Evolutionary conservation across 192 early-diverging fungal species (phyloP).

Genomic region (Funneliformis geosporum): DNA sequence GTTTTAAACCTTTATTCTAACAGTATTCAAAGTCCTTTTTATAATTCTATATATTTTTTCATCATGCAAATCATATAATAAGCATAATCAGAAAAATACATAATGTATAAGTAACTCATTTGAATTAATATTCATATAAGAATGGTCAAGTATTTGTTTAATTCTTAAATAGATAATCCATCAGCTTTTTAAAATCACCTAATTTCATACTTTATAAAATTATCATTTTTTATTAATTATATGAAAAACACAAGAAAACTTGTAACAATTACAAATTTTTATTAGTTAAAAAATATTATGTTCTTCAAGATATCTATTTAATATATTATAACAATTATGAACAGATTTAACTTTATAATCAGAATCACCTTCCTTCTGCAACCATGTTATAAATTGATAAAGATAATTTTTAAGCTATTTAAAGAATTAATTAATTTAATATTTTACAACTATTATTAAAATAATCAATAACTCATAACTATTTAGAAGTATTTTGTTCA

Average conservation of each 20-base stretch:
- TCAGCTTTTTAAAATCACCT: background rate
- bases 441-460: background rate
- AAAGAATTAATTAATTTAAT: background rate
- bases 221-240: background rate
- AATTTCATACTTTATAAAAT: background rate
- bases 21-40: too few species aligned
- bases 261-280: background rate
- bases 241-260: background rate
- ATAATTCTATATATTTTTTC: too few species aligned
- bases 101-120: too few species aligned
- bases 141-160: background rate
- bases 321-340: background rate
- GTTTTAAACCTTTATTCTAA: too few species aligned
- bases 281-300: background rate
- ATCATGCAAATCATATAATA: too few species aligned
- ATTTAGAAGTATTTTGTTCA: too few species aligned
- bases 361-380: background rate
- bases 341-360: background rate
- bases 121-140: background rate
- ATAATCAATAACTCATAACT: too few species aligned
- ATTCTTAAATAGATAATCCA: background rate
- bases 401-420: background rate
- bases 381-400: background rate
- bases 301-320: background rate
- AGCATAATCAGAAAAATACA: too few species aligned